These are phyloP conservation scores for Pichia gijzeniarum DNA, from an alignment of 805 yeast species.

Conservation along the genomic window DNA sequence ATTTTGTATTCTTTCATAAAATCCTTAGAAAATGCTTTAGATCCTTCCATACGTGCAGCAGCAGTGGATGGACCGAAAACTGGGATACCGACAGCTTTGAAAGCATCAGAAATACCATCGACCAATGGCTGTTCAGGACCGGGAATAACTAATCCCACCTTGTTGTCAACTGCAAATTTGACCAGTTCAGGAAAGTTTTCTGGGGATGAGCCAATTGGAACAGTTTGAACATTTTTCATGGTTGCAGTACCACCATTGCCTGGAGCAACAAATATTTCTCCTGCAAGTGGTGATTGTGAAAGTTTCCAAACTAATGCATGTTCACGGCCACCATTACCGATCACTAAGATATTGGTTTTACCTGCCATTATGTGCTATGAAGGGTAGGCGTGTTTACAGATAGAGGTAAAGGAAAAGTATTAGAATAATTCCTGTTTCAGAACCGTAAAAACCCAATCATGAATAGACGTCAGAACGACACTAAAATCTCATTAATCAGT, in stretches of 20 bases:
- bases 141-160: constrained; percentile 75
- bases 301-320: constrained; percentile 94
- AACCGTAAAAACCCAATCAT: no score
- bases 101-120: constrained; percentile 75
- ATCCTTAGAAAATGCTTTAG: constrained; percentile 88
- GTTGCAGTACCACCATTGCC: constrained; percentile 92
- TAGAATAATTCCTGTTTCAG: no score
- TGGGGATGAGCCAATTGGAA: constrained; percentile 59
- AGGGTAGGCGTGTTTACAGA: background rate
- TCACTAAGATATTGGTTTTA: constrained; percentile 58
- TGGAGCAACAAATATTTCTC: constrained; percentile 82
- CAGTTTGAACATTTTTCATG: constrained; percentile 54
- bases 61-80: constrained; percentile 92
- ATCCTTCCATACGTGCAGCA: constrained; percentile 95
- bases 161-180: constrained; percentile 63
- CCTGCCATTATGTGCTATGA: constrained; percentile 12
- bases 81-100: constrained; percentile 81
- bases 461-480: no score
- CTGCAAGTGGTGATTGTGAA: constrained; percentile 67
- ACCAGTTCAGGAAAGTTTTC: constrained; percentile 65
- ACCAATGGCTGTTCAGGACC: constrained; percentile 99
- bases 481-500: no score
- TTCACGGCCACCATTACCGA: constrained; percentile 99
- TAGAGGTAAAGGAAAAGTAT: background rate
- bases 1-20: constrained; percentile 89